Evolutionary conservation across 2,329 filamentous ascomycete genomes (phyloP), one percentile per base, ranked within the genome.

Genomic region (Paraconiothyrium sp.): DNA sequence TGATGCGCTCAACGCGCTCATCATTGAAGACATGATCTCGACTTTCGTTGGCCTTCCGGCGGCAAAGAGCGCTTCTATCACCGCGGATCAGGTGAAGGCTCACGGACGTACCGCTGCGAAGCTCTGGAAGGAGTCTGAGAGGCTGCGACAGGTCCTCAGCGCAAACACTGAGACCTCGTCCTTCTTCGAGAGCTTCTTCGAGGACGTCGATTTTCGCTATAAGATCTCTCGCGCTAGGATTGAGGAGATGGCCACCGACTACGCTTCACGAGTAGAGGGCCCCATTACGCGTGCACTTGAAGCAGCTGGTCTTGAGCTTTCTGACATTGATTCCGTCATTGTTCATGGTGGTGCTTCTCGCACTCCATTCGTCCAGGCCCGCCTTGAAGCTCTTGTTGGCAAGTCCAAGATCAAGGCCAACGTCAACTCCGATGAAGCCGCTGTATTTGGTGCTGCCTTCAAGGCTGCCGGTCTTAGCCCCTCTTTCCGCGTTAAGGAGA

Each of bases 401-500:
- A 80, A 89, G 8, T 88, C 91, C 55, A 97, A 97, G 83, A 85
- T 99, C 62, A 90, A 93, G 67, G 91, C 90, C 74, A 99, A 96
- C 72, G 95, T 99, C 75, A 99, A 99, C 81, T 92, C 94, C 11
- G 95, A 99, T 73, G 95, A 99, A 81, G 91, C 95, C 27, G 95
- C 95, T 54, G 95, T 97, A 10, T 97, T 98, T 78, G 95, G 95
- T 71, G 94, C 95, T 58, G 94, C 91, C 32, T 98, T 99, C 85
- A 92, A 94, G 75, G 95, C 92, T 54, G 95, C 95, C 56, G 89
- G 92, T 70, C 85, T 99, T 61, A 97, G 93, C 80, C 93, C 94
- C 44, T 94, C 92, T 77, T 99, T 99, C 88, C 90, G 93, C 64
- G 95, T 99, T 76, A 99, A 98, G 85, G 95, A 98, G 75, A 99